Base-by-base conservation (phyloP, 2,329 filamentous ascomycete species). In the Pseudophaeomoniella oleicola region DNA sequence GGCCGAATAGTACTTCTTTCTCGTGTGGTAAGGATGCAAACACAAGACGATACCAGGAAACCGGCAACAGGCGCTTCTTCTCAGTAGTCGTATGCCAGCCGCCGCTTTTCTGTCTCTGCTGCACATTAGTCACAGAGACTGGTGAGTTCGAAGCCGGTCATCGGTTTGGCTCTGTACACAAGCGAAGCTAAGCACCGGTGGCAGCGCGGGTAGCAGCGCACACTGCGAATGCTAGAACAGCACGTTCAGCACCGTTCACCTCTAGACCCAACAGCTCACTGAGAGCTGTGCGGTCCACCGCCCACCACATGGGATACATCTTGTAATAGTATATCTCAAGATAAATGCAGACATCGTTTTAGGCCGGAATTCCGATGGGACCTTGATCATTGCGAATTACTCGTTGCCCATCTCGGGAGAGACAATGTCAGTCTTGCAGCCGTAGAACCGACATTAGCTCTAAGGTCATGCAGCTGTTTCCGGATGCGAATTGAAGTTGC, bases 21-120 rank as follows among this genome's bases (percentile, higher is more conserved):
- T 61, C 56, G 37, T 70, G 42, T 69, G 59, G 36, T 67, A 69
- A 9, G 68, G 61, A 43, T 70, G 67, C 13, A 70, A 49, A 34
- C 69, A n/a, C n/a, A 71, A 42, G 70, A 71, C 0, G 64, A 62
- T 2, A 61, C 62, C 3, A 64, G 56, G 3, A 71, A 43, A 19
- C 51, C 54, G 34, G 66, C 57, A 14, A 70, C 49, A 12, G 53
- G 58, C 27, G 34, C 16, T 17, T 17, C 18, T 19, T 34, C 32
- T 12, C 32, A 17, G 19, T 34, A 34, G 17, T 34, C 32, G 19
- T 34, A 34, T 10, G 9, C 9, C 18, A 19, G n/a, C 4, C 32
- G 32, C 12, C 32, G n/a, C 6, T 18, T 15, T 19, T 34, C 32
- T 9, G 32, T 17, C 6, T 34, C 32, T 4, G 13, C 19, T 17